Evolutionary conservation across 352 stramenopile species (phyloP).

Genomic region (Pythium angustatum): DNA sequence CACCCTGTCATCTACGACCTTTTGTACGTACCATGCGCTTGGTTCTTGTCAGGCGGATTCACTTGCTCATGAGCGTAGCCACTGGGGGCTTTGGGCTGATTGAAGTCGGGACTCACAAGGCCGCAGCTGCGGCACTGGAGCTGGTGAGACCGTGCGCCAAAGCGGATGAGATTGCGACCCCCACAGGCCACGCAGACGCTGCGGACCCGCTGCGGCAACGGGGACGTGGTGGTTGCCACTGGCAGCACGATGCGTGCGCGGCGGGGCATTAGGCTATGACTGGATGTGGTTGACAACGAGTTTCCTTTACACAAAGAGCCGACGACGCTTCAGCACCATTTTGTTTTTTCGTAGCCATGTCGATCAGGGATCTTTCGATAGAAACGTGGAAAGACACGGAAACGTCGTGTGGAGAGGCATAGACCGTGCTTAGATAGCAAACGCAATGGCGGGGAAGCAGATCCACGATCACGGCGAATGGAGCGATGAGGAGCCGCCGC

Average conservation of each 20-base stretch:
- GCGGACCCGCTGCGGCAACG: slow-evolving; percentile 21
- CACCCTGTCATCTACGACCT: too few relatives aligned
- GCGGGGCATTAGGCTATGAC: slow-evolving; percentile 4
- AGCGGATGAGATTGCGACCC: slow-evolving; percentile 36
- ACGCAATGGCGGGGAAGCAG: background rate
- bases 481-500: slow-evolving; percentile 53
- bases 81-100: slow-evolving; percentile 27
- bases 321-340: background rate
- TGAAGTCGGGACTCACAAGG: slow-evolving; percentile 53
- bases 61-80: slow-evolving; percentile 29
- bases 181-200: slow-evolving; percentile 63
- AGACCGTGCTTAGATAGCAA: too few relatives aligned
- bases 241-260: slow-evolving; percentile 7
- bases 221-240: slow-evolving; percentile 1
- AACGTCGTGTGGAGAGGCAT: too few relatives aligned
- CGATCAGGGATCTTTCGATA: background rate
- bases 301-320: too few relatives aligned
- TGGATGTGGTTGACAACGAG: too few relatives aligned
- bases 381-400: slow-evolving; percentile 8
- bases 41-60: slow-evolving; percentile 32
- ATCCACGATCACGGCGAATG: slow-evolving; percentile 3
- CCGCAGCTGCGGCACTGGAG: slow-evolving; percentile 55
- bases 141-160: slow-evolving; percentile 3
- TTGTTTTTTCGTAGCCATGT: background rate
- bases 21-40: slow-evolving; percentile 20